phyloP scores from a whole-genome alignment of 257 asterid species.

The Fraxinus quadrangulata region DNA sequence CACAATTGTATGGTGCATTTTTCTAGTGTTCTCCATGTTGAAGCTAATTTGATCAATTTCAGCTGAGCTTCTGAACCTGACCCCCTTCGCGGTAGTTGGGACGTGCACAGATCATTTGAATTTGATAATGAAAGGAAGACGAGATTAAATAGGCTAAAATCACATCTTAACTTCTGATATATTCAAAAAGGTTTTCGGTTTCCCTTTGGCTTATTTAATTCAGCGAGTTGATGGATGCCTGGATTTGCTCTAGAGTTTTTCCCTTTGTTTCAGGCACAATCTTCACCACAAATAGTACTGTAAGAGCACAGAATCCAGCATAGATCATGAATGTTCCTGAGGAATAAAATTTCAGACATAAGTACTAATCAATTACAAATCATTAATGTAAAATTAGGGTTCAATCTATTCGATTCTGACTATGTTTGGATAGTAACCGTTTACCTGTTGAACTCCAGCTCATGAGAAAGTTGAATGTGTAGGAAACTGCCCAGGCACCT shows the following conservation, averaged over 20 bases:
- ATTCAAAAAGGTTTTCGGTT: not conserved
- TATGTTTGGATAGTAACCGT: not conserved
- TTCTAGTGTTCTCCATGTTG: not conserved
- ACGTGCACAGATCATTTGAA: not conserved
- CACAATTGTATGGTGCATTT: not conserved
- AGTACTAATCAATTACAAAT: not conserved
- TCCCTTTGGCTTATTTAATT: not conserved
- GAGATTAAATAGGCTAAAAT: not conserved
- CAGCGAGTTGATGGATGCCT: slow-evolving; percentile 54
- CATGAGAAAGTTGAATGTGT: slow-evolving; percentile 79
- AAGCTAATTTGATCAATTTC: not conserved
- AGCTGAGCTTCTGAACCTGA: not conserved
- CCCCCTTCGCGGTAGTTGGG: not conserved
- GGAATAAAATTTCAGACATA: not conserved
- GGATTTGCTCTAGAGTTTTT: slow-evolving; percentile 82
- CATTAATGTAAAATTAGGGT: not conserved
- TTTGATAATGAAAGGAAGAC: not conserved
- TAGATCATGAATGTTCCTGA: slow-evolving; percentile 63
- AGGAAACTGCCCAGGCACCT: slow-evolving; percentile 88
- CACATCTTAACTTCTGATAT: not conserved
- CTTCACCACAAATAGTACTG: slow-evolving; percentile 61
- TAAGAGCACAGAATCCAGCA: slow-evolving; percentile 50
- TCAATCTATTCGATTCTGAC: not conserved
- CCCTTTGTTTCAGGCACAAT: slow-evolving; percentile 90
- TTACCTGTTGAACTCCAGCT: slow-evolving; percentile 72